Conservation (phyloP, 1,284 basidiomycete species). For the Tremellales sp. region DNA sequence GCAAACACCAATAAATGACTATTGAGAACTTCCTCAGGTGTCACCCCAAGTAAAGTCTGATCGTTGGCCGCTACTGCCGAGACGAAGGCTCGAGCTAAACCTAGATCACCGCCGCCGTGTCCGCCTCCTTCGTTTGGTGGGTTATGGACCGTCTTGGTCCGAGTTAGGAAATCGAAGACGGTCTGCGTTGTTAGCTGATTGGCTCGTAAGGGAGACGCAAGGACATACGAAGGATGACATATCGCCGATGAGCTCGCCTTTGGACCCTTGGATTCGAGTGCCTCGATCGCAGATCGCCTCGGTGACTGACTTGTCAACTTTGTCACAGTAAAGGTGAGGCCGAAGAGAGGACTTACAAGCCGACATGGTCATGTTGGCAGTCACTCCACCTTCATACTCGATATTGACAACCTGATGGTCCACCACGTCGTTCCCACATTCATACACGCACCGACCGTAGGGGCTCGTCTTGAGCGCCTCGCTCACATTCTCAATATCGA, state of each 20-base stretch:
- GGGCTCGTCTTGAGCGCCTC: conserved; percentile 59
- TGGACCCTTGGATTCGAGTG: conserved; percentile 70
- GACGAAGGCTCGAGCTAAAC: conserved; percentile 67
- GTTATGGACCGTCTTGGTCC: conserved; percentile 50
- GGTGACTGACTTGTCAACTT: conserved; percentile 30
- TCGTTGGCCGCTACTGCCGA: conserved; percentile 58
- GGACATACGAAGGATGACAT: conserved; percentile 60
- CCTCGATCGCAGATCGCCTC: conserved; percentile 65
- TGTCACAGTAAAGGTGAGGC: too few relatives aligned
- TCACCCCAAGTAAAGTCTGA: conserved; percentile 61
- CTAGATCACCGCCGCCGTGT: conserved; percentile 75
- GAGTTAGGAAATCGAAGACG: conserved; percentile 69
- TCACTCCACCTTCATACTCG: conserved; percentile 70
- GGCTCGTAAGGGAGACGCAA: background rate
- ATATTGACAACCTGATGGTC: conserved; percentile 79
- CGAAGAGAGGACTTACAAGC: conserved; percentile 7
- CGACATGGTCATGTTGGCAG: conserved; percentile 74
- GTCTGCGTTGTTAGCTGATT: conserved; percentile 24
- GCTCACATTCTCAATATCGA: conserved; percentile 71
- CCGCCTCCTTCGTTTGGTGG: conserved; percentile 62
- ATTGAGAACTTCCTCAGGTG: conserved; percentile 63
- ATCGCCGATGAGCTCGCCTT: conserved; percentile 77
- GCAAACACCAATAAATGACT: conserved; percentile 81
- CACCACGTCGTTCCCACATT: conserved; percentile 71
- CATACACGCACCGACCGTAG: conserved; percentile 76